Percentiles rank a stretch among this genome's conserved stretches.
Conservation (phyloP, 257 asterid species). For the Nemophila menziesii region DNA sequence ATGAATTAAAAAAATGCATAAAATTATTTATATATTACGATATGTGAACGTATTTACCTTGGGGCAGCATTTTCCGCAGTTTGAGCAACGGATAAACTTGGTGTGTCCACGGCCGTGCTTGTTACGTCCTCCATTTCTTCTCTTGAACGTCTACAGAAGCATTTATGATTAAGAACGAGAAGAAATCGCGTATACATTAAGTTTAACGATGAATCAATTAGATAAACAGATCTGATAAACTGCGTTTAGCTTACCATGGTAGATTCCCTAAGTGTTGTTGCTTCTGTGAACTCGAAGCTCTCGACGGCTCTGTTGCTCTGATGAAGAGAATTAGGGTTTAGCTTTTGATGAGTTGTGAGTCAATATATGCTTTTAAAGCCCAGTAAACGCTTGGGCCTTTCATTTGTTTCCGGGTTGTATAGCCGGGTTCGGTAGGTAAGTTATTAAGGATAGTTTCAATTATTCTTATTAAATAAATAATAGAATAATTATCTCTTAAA, state of each 20-base stretch:
- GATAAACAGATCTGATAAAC: background rate
- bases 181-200: background rate
- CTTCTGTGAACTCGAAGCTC: background rate
- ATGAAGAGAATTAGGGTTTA: background rate
- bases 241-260: background rate
- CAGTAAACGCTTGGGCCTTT: background rate
- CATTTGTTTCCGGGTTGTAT: no score
- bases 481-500: no score
- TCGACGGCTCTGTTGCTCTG: background rate
- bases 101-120: conserved; percentile 54
- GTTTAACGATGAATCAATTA: background rate
- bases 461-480: no score
- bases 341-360: background rate
- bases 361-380: background rate
- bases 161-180: background rate
- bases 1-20: no score
- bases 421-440: no score
- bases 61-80: conserved; percentile 57
- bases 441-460: no score
- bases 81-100: conserved; percentile 49
- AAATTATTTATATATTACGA: no score
- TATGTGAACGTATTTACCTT: conserved; percentile 18
- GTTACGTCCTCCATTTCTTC: conserved; percentile 56
- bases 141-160: conserved; percentile 36
- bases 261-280: background rate